Evolutionary conservation across 2,329 filamentous ascomycete species (phyloP).

Genomic region (Westerdykella sp.): DNA sequence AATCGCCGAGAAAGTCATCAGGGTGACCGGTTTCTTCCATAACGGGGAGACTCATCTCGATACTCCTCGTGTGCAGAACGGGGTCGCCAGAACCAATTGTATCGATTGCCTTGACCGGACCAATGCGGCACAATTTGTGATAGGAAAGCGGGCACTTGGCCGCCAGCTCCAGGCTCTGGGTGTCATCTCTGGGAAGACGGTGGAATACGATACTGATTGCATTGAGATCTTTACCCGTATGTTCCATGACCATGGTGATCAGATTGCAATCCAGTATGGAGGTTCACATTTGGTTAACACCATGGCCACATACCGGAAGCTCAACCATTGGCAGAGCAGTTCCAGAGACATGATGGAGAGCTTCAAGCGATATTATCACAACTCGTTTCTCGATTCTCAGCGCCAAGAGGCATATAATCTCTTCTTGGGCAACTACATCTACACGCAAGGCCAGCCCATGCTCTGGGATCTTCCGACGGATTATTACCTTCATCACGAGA

Average conservation of each 20-base stretch:
- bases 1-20: slow-evolving; percentile 82
- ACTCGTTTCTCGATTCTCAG: slow-evolving; percentile 96
- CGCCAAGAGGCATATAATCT: slow-evolving; percentile 97
- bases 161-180: slow-evolving; percentile 89
- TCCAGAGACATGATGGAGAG: slow-evolving; percentile 98
- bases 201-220: slow-evolving; percentile 92
- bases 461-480: slow-evolving; percentile 93
- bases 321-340: slow-evolving; percentile 97
- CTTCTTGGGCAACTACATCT: slow-evolving; percentile 94
- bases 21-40: slow-evolving; percentile 86
- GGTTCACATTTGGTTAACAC: slow-evolving; percentile 97
- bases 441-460: slow-evolving; percentile 80
- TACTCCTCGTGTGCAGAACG: slow-evolving; percentile 72
- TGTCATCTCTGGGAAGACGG: slow-evolving; percentile 68
- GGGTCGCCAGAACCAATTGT: slow-evolving; percentile 90
- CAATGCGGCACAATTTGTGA: slow-evolving; percentile 96
- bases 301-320: slow-evolving; percentile 98
- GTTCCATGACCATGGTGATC: slow-evolving; percentile 97
- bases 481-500: slow-evolving; percentile 88
- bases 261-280: slow-evolving; percentile 94
- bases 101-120: slow-evolving; percentile 97
- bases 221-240: slow-evolving; percentile 96
- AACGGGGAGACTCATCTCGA: slow-evolving; percentile 71
- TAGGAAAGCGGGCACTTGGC: slow-evolving; percentile 87
- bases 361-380: slow-evolving; percentile 98